Conservation (phyloP, 2,329 filamentous ascomycete genomes). For the Endoconidiophora laricicola region DNA sequence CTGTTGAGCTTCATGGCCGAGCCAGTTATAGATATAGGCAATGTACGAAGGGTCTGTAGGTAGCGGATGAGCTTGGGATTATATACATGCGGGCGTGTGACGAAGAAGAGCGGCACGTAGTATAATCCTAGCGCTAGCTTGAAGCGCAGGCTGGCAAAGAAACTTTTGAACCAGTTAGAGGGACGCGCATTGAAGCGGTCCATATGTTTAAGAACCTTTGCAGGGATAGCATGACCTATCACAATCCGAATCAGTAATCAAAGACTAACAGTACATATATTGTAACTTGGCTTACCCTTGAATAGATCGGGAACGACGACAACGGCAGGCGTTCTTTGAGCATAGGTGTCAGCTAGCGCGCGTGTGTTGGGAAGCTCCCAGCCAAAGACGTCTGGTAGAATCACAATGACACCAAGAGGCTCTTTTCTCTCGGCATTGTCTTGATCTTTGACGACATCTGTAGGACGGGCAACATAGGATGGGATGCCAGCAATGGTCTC, state of each 20-base stretch:
- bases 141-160: neutral
- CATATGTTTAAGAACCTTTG: constrained; percentile 17
- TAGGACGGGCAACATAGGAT: constrained; percentile 17
- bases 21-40: constrained; percentile 5
- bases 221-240: constrained; percentile 17
- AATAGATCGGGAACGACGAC: constrained; percentile 40
- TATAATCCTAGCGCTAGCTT: constrained; percentile 1
- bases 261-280: neutral
- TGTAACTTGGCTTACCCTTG: constrained; percentile 16
- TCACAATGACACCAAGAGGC: constrained; percentile 30
- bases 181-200: constrained; percentile 11
- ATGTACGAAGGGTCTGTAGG: constrained; percentile 5
- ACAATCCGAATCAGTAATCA: neutral
- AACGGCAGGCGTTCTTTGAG: constrained; percentile 27
- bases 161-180: neutral
- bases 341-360: constrained; percentile 34
- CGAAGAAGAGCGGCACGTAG: constrained; percentile 18
- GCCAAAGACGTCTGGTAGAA: constrained; percentile 37
- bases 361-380: constrained; percentile 34
- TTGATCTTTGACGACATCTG: constrained; percentile 7
- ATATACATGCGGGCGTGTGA: constrained; percentile 17
- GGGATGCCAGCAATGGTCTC: constrained; percentile 16
- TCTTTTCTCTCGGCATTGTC: constrained; percentile 1
- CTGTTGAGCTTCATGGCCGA: constrained; percentile 14
- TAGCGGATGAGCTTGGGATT: constrained; percentile 17